Evolutionary conservation across 140 eudicot species (phyloP).

Genomic region (Flaveria floridana): DNA sequence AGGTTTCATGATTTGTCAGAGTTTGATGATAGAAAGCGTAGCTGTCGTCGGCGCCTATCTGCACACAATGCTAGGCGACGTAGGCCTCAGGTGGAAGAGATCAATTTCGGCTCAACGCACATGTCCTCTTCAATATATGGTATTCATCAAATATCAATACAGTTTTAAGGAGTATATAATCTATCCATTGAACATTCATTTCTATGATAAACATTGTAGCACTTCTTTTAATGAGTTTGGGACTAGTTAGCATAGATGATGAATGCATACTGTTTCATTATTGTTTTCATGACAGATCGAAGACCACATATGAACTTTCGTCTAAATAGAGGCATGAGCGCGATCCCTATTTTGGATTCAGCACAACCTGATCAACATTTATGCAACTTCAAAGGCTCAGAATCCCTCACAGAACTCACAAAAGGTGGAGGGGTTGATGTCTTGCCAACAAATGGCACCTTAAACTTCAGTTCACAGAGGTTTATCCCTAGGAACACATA

Average conservation of each 20-base stretch:
- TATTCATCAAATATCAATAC: slow-evolving; percentile 1
- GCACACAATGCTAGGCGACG: slow-evolving; percentile 68
- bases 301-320: slow-evolving; percentile 42
- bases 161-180: neutral
- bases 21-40: slow-evolving; percentile 63
- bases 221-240: neutral
- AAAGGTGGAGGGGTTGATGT: no score
- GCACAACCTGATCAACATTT: slow-evolving; percentile 22
- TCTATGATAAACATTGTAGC: neutral
- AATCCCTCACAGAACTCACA: no score
- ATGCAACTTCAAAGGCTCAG: no score
- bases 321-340: slow-evolving; percentile 26
- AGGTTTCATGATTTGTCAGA: slow-evolving; percentile 64
- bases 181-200: neutral
- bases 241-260: neutral
- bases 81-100: slow-evolving; percentile 44
- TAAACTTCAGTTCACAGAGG: slow-evolving; percentile 32
- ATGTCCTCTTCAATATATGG: slow-evolving; percentile 38
- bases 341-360: slow-evolving; percentile 39
- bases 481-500: slow-evolving; percentile 28
- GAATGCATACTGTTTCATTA: slow-evolving; percentile 5
- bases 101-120: slow-evolving; percentile 39
- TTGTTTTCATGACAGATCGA: slow-evolving; percentile 35
- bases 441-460: slow-evolving; percentile 23
- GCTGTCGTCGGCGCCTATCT: slow-evolving; percentile 62